These are phyloP conservation scores for Globisporangium yorkense DNA, from an alignment of 352 stramenopile genomes.

Conservation along the genomic window DNA sequence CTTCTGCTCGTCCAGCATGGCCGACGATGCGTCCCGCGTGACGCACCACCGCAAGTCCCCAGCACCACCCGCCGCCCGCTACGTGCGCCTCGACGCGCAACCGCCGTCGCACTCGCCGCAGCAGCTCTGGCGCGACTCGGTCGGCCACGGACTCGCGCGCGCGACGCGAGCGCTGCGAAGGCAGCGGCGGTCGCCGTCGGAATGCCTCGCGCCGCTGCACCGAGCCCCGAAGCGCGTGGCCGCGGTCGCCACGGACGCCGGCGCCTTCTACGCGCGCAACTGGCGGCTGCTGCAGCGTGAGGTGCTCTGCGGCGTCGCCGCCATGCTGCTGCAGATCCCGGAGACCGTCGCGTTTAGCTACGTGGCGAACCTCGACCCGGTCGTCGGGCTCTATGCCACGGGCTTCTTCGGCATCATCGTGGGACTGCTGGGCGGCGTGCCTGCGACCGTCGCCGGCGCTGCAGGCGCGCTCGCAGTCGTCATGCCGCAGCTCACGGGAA, in stretches of 20 bases:
- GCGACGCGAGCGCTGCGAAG: neutral
- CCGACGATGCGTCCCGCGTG: neutral
- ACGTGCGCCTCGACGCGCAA: slow-evolving; percentile 6
- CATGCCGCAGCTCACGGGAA: slow-evolving; percentile 77
- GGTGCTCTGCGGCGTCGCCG: slow-evolving; percentile 84
- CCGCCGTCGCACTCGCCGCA: slow-evolving; percentile 3
- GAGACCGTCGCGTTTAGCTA: slow-evolving; percentile 94
- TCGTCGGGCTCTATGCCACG: slow-evolving; percentile 89
- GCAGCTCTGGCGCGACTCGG: slow-evolving; percentile 8
- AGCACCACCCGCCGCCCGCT: neutral
- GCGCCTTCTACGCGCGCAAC: slow-evolving; percentile 53
- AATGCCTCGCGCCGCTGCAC: slow-evolving; percentile 2
- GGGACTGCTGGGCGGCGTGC: slow-evolving; percentile 81
- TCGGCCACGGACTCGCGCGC: slow-evolving; percentile 12
- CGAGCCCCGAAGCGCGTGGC: slow-evolving; percentile 18
- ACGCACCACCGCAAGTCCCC: neutral
- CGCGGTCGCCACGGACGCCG: slow-evolving; percentile 18
- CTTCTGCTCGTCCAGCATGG: neutral
- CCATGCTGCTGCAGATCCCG: slow-evolving; percentile 90
- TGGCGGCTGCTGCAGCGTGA: slow-evolving; percentile 55
- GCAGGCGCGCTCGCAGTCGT: slow-evolving; percentile 90
- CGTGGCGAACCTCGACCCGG: slow-evolving; percentile 81
- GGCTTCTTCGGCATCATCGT: slow-evolving; percentile 88
- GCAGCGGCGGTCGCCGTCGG: neutral
- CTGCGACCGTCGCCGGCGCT: slow-evolving; percentile 84